phyloP scores from a whole-genome alignment of 306 rosid genomes.

The Vigna nakashimae region DNA sequence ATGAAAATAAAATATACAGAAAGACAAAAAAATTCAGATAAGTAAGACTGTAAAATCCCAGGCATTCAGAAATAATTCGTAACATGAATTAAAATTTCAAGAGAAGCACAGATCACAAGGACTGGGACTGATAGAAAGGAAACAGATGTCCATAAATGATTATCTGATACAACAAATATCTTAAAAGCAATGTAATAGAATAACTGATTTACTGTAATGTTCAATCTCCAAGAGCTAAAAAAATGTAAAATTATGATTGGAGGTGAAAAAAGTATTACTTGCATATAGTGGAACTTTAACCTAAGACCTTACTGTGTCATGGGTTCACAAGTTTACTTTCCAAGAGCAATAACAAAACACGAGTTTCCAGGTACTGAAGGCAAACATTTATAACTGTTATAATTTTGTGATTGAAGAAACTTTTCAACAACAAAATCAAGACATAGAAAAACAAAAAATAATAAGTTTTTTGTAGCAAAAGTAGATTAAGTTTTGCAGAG shows the following conservation, averaged over 20 bases:
- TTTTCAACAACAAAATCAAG: slow-evolving; percentile 30
- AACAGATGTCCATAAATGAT: background rate
- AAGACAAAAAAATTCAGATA: slow-evolving; percentile 25
- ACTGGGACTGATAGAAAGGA: slow-evolving; percentile 7
- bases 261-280: too few species aligned
- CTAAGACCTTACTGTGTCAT: too few species aligned
- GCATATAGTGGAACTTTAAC: too few species aligned
- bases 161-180: slow-evolving; percentile 19
- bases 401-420: background rate
- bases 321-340: too few species aligned
- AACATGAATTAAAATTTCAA: slow-evolving; percentile 27
- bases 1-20: slow-evolving; percentile 34
- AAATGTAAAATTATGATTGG: background rate
- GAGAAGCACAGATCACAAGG: slow-evolving; percentile 16
- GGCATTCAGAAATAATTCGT: slow-evolving; percentile 4
- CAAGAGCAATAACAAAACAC: too few species aligned
- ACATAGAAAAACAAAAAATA: background rate
- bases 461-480: slow-evolving; percentile 18
- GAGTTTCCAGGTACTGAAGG: too few species aligned
- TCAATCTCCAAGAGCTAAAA: background rate
- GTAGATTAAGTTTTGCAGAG: background rate
- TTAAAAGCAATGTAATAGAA: slow-evolving; percentile 10
- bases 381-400: too few species aligned
- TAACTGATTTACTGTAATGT: slow-evolving; percentile 5
- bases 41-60: slow-evolving; percentile 27